A percentile compares a stretch with the other conserved stretches of the same genome.
phyloP scores from a whole-genome alignment of 163 green algal species.

The Scenedesmus sp. region DNA sequence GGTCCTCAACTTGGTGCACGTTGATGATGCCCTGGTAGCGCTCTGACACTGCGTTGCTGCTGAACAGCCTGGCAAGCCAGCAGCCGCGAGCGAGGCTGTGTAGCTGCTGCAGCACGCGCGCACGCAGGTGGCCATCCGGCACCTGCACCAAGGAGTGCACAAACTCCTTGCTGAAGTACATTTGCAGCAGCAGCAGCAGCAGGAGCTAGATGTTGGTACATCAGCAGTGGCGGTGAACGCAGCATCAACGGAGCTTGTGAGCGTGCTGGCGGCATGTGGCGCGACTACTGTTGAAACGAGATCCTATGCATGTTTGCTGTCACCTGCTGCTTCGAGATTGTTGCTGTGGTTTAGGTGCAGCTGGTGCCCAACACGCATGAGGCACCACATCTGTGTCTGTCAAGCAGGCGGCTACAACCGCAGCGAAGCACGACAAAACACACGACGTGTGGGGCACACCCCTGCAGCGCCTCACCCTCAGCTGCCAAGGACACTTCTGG shows the following conservation, averaged over 20 bases:
- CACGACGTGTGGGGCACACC: neutral
- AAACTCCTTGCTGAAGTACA: constrained; percentile 19
- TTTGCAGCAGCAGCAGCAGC: constrained; percentile 10
- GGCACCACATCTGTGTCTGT: too few relatives aligned
- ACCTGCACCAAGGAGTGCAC: neutral
- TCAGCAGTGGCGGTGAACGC: too few relatives aligned
- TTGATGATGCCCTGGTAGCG: neutral
- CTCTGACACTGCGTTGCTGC: neutral
- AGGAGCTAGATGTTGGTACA: neutral
- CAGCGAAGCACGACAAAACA: neutral
- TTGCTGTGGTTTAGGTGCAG: neutral
- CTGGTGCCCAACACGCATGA: too few relatives aligned
- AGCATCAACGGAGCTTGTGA: too few relatives aligned
- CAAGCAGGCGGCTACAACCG: too few relatives aligned
- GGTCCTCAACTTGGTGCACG: neutral
- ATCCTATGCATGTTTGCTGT: too few relatives aligned
- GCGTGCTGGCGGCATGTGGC: too few relatives aligned
- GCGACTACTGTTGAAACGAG: too few relatives aligned
- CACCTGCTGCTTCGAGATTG: neutral
- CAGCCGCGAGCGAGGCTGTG: neutral
- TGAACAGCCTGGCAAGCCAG: neutral
- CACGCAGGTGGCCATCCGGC: neutral
- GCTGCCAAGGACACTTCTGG: neutral
- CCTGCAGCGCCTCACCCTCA: neutral
- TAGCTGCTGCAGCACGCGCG: neutral